These are phyloP conservation scores for Gracilariopsis chorda DNA, from an alignment of 23 red algal genomes.

Conservation along the genomic window DNA sequence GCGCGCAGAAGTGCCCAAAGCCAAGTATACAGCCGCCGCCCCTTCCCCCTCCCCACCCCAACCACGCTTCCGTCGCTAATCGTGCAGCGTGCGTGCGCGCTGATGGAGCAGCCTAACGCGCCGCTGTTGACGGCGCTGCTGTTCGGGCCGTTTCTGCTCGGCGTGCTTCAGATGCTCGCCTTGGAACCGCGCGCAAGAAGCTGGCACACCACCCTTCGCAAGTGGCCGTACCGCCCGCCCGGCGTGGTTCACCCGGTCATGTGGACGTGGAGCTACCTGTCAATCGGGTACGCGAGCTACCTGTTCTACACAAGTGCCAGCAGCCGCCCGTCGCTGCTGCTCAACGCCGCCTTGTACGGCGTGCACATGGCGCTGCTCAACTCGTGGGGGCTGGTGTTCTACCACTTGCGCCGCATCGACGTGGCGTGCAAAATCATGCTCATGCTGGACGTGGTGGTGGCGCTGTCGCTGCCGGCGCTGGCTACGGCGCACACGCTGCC, in stretches of 20 bases:
- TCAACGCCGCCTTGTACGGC: not conserved
- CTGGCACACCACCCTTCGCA: constrained; percentile 17
- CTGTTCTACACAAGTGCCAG: not conserved
- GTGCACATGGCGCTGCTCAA: constrained; percentile 21
- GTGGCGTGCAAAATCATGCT: not conserved
- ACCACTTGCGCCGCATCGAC: constrained; percentile 4
- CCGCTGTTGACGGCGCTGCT: not conserved
- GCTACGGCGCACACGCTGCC: not conserved
- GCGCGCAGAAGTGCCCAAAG: too few species aligned
- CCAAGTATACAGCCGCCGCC: too few species aligned
- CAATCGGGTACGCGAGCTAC: constrained; percentile 44
- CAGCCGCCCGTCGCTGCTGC: not conserved
- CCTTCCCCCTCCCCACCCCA: too few species aligned
- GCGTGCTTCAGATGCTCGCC: not conserved
- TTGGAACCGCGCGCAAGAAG: constrained; percentile 22
- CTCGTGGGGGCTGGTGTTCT: constrained; percentile 22
- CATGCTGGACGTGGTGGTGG: not conserved
- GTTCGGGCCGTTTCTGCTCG: constrained; percentile 23
- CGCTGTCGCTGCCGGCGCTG: not conserved
- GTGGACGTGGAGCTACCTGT: constrained; percentile 57
- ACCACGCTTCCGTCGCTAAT: too few species aligned
- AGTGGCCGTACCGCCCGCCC: constrained; percentile 47
- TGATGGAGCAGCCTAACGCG: constrained; percentile 4
- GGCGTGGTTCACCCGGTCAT: not conserved
- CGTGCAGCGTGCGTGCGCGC: too few species aligned